Base-by-base conservation (phyloP, 257 asterid genomes). In the Lycium ferocissimum region DNA sequence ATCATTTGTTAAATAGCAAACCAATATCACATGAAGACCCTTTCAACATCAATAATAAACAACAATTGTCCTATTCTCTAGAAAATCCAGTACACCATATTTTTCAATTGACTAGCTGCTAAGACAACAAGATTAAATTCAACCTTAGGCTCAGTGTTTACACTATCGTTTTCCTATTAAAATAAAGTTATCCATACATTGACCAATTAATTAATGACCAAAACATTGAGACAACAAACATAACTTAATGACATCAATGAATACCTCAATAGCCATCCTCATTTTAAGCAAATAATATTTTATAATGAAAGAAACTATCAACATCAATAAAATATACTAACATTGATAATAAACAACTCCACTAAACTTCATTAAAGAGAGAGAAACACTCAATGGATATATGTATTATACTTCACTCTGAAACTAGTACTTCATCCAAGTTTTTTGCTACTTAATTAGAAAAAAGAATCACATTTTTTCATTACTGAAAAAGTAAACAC, bases 301-400 rank as follows among this genome's bases (percentile, higher is more conserved):
- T 18, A 22, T 45, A 81, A 59, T 45, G 73, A 40, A 8, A 67
- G 45, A 84, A 6, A 81, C 73, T 81, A 66, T 22, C 45, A 88
- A 87, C 87, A 87, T 81, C 59, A 40, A 75, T 83, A 72, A 37
- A 70, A 18, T 54, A 49, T 84, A 12, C 78, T 47, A 73, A 61
- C 71, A 80, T 66, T 43, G 14, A 81, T 56, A 80, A 85, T 81
- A 81, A 83, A 69, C 72, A 75, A 81, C 78, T 76, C 79, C 80
- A 71, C 69, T 85, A 73, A 83, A 79, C 83, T 79, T 79, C 70
- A 79, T 79, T 79, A 76, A 45, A 75, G 66, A 82, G 85, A 82
- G 85, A 65, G 82, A 84, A 75, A 54, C 73, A 78, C 82, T 14
- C 15, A 78, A 78, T 53, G 49, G 61, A 78, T 78, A 78, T 13